Conservation (phyloP, 1,284 basidiomycete genomes). For the Inonotus hispidus region DNA sequence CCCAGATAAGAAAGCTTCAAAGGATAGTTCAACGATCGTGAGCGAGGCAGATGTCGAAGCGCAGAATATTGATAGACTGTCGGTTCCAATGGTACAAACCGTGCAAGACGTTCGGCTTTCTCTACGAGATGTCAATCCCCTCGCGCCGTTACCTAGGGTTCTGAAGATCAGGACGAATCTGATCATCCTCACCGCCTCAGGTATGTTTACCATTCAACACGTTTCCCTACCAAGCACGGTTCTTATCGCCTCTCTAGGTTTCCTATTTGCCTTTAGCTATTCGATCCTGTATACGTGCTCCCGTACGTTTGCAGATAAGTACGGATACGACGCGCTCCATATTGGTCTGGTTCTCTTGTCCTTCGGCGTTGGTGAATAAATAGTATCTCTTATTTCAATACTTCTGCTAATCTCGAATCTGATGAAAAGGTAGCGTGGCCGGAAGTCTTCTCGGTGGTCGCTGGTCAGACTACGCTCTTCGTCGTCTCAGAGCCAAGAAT, state of each 20-base stretch:
- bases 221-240: not conserved
- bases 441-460: constrained; percentile 75
- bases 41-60: constrained; percentile 19
- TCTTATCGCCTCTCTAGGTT: constrained; percentile 38
- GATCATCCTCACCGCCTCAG: constrained; percentile 62
- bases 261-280: constrained; percentile 71
- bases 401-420: not conserved
- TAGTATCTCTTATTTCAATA: constrained; percentile 20
- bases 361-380: constrained; percentile 54
- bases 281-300: constrained; percentile 68
- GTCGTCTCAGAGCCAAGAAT: constrained; percentile 50
- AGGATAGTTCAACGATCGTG: not conserved
- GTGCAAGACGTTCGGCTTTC: constrained; percentile 39
- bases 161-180: constrained; percentile 63
- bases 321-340: constrained; percentile 64
- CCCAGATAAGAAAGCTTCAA: constrained; percentile 6
- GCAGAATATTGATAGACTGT: not conserved
- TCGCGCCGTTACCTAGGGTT: constrained; percentile 54
- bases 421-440: constrained; percentile 49
- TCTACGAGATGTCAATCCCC: constrained; percentile 68
- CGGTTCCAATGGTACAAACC: not conserved
- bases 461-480: constrained; percentile 66
- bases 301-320: constrained; percentile 57
- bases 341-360: constrained; percentile 74
- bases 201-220: constrained; percentile 33